Conservation (phyloP, 2,329 filamentous ascomycete species). For the Colletotrichum horii region DNA sequence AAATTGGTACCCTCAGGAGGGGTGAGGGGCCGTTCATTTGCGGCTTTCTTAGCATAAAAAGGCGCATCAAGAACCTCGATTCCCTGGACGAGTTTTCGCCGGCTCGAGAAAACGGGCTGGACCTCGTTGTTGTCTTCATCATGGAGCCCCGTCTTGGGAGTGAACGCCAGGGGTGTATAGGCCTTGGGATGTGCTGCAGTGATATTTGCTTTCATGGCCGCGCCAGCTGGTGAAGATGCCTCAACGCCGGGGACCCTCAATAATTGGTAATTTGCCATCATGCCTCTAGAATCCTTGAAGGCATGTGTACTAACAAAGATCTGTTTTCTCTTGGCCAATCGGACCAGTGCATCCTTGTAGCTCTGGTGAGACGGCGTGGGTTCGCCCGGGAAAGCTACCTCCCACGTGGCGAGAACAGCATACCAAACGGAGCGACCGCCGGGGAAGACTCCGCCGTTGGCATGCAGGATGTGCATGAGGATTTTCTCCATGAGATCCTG, state of each 20-base stretch:
- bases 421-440: slow-evolving; percentile 56
- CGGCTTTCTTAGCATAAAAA: slow-evolving; percentile 44
- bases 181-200: slow-evolving; percentile 45
- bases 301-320: slow-evolving; percentile 48
- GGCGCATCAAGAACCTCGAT: slow-evolving; percentile 56
- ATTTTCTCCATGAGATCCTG: neutral
- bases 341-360: slow-evolving; percentile 42
- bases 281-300: slow-evolving; percentile 45
- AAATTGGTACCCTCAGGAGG: neutral
- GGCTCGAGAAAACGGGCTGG: slow-evolving; percentile 22
- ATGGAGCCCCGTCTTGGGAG: slow-evolving; percentile 24
- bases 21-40: slow-evolving; percentile 1
- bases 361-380: slow-evolving; percentile 44
- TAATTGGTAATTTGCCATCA: slow-evolving; percentile 49
- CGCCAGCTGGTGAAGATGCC: slow-evolving; percentile 46
- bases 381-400: slow-evolving; percentile 41
- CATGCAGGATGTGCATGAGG: slow-evolving; percentile 43
- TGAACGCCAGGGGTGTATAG: slow-evolving; percentile 46
- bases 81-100: slow-evolving; percentile 39
- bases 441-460: slow-evolving; percentile 53
- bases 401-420: slow-evolving; percentile 51
- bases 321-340: slow-evolving; percentile 38
- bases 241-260: slow-evolving; percentile 47
- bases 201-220: slow-evolving; percentile 50
- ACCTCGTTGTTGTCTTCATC: slow-evolving; percentile 23